phyloP scores from a whole-genome alignment of 495 filamentous ascomycete genomes.

The Hyphodiscus hymeniophilus region DNA sequence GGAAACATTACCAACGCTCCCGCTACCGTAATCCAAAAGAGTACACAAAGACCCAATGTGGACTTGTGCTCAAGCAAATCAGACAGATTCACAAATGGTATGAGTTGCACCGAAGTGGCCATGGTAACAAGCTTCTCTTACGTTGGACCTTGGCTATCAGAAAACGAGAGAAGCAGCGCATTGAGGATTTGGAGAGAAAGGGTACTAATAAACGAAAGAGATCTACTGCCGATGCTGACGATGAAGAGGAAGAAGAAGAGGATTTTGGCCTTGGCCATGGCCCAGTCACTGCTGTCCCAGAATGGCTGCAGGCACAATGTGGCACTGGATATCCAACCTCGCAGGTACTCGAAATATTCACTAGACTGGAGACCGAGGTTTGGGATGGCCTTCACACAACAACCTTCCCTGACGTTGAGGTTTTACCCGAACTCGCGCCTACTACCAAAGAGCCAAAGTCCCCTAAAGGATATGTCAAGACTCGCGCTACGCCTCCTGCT shows the following conservation, averaged over 20 bases:
- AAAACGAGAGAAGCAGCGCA: constrained; percentile 43
- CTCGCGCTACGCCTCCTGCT: constrained; percentile 3
- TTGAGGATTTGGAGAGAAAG: constrained; percentile 23
- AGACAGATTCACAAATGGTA: constrained; percentile 53
- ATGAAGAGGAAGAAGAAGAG: constrained; percentile 25
- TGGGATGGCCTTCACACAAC: constrained; percentile 15
- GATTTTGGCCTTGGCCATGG: constrained; percentile 10
- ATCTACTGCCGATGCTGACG: constrained; percentile 21
- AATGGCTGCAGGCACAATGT: constrained; percentile 31
- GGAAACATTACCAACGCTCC: constrained; percentile 78
- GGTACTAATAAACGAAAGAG: constrained; percentile 12
- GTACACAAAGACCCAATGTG: constrained; percentile 51
- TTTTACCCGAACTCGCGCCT: constrained; percentile 47
- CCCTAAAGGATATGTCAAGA: constrained; percentile 21
- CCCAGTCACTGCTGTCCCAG: constrained; percentile 30
- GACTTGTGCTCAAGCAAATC: constrained; percentile 51
- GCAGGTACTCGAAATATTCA: constrained; percentile 27
- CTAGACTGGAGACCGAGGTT: constrained; percentile 27
- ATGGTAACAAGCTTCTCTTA: no score
- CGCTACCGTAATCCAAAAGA: constrained; percentile 55
- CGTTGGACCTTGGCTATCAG: constrained; percentile 33
- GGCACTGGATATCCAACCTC: constrained; percentile 25
- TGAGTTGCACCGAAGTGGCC: constrained; percentile 41
- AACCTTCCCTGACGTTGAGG: constrained; percentile 58
- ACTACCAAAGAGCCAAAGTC: constrained; percentile 13